Evolutionary conservation across 371 early-diverging fungal genomes (phyloP), one percentile per base, ranked within the genome.

Genomic region (Apophysomyces sp.): DNA sequence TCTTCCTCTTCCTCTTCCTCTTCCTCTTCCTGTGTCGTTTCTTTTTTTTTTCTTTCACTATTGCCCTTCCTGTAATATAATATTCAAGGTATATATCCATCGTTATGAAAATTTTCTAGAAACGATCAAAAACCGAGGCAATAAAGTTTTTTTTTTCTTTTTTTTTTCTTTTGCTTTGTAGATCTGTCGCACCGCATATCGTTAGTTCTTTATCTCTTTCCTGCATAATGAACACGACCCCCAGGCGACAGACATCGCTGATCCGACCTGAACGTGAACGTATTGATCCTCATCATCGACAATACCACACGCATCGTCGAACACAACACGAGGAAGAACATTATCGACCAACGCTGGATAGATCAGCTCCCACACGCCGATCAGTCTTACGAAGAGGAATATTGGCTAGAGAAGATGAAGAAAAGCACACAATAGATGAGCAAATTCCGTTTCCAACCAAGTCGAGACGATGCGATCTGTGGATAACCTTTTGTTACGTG

Each of bases 261-360:
- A 78, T 84, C 39, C 77, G 86, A 16, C 86, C 89, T 4, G 88
- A 85, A 63, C 77, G 86, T 58, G 82, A 80, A 41, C 80, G 81
- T 29, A 66, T 79, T 28, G 76, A 76, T 57, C 65, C 68, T 53
- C 69, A 70, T 30, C 82, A 81, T 44, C 82, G 74, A 18, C 78
- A 81, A 34, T 81, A 81, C 62, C 65, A 73, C 55, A 74, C 77
- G 57, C 57, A 49, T 16, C 41, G 28, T n/a, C 44, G 49, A 21
- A 58, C 53, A 24, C 58, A 62, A 24, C 55, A 59, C 6, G 30
- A 57, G 21, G 52, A 18, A 41, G 51, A 49, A 51, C 31, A 41
- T 12, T 34, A 31, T 40, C 55, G 39, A 29, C 40, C 40, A 31
- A n/a, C 58, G 13, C 32, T 40, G 12, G 40, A 61, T 53, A 34